phyloP scores from a whole-genome alignment of 305 asterid genomes.

The Fraxinus nigra region DNA sequence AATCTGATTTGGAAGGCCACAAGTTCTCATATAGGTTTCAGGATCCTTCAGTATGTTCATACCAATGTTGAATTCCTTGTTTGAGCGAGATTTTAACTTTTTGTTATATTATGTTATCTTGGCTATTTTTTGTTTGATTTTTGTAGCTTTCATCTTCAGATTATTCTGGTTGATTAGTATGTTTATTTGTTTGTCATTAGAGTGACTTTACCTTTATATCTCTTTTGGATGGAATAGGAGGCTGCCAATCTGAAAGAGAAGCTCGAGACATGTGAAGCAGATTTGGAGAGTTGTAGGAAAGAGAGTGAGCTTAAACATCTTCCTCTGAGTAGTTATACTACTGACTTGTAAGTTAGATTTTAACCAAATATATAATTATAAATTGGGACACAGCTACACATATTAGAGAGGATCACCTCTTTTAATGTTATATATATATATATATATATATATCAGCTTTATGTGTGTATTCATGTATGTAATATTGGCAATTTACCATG shows the following conservation, averaged over 20 bases:
- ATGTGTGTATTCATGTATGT: neutral
- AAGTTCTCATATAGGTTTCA: neutral
- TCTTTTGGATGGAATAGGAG: slow-evolving; percentile 47
- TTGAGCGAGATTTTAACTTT: neutral
- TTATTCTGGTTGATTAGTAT: neutral
- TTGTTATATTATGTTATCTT: neutral
- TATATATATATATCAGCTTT: neutral
- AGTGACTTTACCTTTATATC: neutral
- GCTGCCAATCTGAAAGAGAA: slow-evolving; percentile 56
- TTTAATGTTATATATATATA: neutral
- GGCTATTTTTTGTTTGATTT: neutral
- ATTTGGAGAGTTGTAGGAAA: slow-evolving; percentile 58
- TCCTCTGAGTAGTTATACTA: slow-evolving; percentile 52
- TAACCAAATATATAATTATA: slow-evolving; percentile 17
- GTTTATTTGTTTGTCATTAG: neutral
- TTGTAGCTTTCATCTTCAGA: neutral
- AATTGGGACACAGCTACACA: slow-evolving; percentile 1
- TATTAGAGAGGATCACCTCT: neutral
- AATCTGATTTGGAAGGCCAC: neutral
- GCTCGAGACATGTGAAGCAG: slow-evolving; percentile 47
- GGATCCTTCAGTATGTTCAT: neutral
- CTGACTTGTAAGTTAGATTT: slow-evolving; percentile 51
- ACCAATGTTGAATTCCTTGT: neutral
- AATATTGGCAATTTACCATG: neutral
- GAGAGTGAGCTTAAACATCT: slow-evolving; percentile 49